A percentile compares a stretch with the other conserved stretches of the same genome.
Evolutionary conservation across 495 filamentous ascomycete genomes (phyloP).

Genomic region (Neurospora sp.): DNA sequence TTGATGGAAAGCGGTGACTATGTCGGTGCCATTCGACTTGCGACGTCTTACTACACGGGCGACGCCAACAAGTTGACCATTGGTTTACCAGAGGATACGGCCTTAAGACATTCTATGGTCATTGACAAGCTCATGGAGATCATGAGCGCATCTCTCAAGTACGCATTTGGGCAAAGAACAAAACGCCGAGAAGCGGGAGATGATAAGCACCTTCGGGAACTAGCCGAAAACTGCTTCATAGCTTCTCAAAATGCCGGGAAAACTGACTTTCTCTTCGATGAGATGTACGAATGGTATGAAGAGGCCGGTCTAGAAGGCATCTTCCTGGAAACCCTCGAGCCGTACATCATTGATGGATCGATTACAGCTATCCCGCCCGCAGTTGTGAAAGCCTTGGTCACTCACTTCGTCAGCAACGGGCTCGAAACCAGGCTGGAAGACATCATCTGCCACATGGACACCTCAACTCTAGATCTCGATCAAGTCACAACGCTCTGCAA

Average conservation of each 20-base stretch:
- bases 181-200: constrained; percentile 43
- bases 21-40: constrained; percentile 79
- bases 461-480: constrained; percentile 84
- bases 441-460: constrained; percentile 86
- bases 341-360: constrained; percentile 69
- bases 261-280: constrained; percentile 78
- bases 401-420: constrained; percentile 63
- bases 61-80: constrained; percentile 84
- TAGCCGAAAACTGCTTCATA: constrained; percentile 74
- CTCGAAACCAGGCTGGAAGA: constrained; percentile 76
- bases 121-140: constrained; percentile 85
- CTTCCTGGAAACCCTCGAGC: constrained; percentile 79
- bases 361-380: constrained; percentile 68
- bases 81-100: constrained; percentile 80
- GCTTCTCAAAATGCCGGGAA: constrained; percentile 70
- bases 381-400: constrained; percentile 77
- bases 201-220: constrained; percentile 56
- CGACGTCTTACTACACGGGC: constrained; percentile 84
- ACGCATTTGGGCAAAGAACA: constrained; percentile 59
- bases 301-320: constrained; percentile 60
- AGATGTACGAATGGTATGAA: constrained; percentile 81
- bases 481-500: constrained; percentile 87
- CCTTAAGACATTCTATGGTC: constrained; percentile 67
- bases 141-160: constrained; percentile 85
- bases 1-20: constrained; percentile 94